Evolutionary conservation across 495 filamentous ascomycete species (phyloP).

Genomic region (Podospora pseudocomata): DNA sequence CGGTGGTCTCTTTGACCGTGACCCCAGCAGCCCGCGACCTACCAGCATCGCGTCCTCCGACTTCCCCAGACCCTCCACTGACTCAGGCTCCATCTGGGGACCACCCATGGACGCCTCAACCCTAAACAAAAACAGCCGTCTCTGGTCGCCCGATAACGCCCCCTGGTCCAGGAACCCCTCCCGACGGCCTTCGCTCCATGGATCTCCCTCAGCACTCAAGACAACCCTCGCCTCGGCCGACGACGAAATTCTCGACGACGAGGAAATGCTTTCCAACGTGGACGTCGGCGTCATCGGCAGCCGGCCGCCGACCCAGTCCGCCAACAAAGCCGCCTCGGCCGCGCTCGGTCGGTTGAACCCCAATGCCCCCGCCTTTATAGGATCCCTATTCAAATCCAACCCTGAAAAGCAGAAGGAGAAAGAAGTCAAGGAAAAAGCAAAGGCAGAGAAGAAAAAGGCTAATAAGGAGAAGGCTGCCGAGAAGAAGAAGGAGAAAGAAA

Average conservation of each 20-base stretch:
- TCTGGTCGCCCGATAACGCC: constrained; percentile 43
- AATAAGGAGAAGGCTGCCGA: constrained; percentile 31
- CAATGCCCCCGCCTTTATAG: constrained; percentile 51
- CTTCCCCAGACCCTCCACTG: constrained; percentile 75
- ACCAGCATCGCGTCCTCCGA: constrained; percentile 78
- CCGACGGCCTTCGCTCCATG: constrained; percentile 46
- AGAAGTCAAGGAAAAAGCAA: constrained; percentile 29
- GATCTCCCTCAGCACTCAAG: constrained; percentile 47
- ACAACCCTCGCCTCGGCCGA: constrained; percentile 50
- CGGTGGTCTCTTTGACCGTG: constrained; percentile 60
- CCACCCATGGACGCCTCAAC: constrained; percentile 26
- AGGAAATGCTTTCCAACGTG: constrained; percentile 39
- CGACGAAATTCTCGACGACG: constrained; percentile 49
- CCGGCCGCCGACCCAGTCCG: constrained; percentile 45
- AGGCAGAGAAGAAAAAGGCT: constrained; percentile 31
- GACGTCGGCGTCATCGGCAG: constrained; percentile 51
- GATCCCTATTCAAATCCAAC: constrained; percentile 42
- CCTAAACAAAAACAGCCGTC: constrained; percentile 34
- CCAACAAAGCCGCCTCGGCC: constrained; percentile 40
- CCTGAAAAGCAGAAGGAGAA: constrained; percentile 39
- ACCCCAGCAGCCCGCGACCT: constrained; percentile 68
- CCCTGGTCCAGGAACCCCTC: constrained; percentile 46
- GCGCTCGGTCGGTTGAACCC: constrained; percentile 43
- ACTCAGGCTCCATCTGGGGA: constrained; percentile 57
- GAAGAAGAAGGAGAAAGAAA: constrained; percentile 33